Evolutionary conservation across 1,284 basidiomycete genomes (phyloP), one percentile per base, ranked within the genome.

Genomic region (Cryptococcus floricola): DNA sequence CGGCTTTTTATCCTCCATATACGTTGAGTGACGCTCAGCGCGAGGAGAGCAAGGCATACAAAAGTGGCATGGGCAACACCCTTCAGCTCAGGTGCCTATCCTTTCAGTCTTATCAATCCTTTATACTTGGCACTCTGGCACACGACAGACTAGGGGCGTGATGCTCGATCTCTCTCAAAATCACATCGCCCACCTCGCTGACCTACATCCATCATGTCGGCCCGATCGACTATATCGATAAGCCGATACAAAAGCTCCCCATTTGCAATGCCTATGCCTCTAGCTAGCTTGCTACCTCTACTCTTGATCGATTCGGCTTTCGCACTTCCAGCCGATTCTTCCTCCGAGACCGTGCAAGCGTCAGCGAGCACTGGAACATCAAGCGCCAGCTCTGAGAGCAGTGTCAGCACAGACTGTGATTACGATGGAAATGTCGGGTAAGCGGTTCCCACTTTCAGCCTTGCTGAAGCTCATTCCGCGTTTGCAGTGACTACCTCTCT

Each of bases 401-500:
- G n/a, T n/a, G 38, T 13, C 34, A 34, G 13, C 18, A 39, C 48
- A 5, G 18, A 34, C 18, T 52, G 50, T 45, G 5, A 41, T 2
- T 44, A 45, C 28, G 28, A 45, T 18, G 39, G 50, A 10, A 42
- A 41, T 16, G 28, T 52, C 23, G 18, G 50, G 50, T 45, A 45
- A 28, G 50, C 23, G 14, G 14, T 5, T 50, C 49, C 31, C 31
- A 19, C 48, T n/a, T 16, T 18, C 25, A 3, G 6, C 42, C 31
- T 31, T 38, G 47, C 49, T 3, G 8, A 37, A 23, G 47, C 38
- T 44, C 12, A 23, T 41, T 41, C 23, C n/a, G 27, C n/a, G 16
- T 31, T n/a, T 27, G 4, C 47, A 67, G 66, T 12, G 52, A 62
- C 23, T 70, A 64, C 48, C 45, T 70, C 3, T 58, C 57, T 18